Evolutionary conservation across 257 asterid species (phyloP), one percentile per base, ranked within the genome.

Genomic region (Fraxinus cuspidata): DNA sequence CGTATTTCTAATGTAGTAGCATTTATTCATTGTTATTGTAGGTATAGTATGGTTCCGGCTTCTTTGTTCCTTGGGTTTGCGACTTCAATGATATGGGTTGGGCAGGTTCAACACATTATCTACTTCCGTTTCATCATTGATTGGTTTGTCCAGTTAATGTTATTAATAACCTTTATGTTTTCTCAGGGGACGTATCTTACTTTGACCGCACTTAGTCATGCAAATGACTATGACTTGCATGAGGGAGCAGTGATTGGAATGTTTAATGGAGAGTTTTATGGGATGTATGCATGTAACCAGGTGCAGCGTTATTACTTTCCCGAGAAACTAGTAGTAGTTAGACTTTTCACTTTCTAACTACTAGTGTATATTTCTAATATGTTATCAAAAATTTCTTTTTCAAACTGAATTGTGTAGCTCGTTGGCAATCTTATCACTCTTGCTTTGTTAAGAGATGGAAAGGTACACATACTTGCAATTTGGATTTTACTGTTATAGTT

Each of bases 41-140:
- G 98, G 99, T 96, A 89, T 81, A 87, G 97, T 18, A 92, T 96
- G 97, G 92, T 96, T 83, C 97, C 97, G 37, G 81, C 98, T 84
- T 96, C 98, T 23, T 28, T 93, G 78, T 93, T 92, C 87, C 88
- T 96, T 79, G 99, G 99, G 35, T 96, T 96, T 82, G 88, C 97
- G 1, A 90, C 98, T 69, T 91, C 98, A 28, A 89, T 96, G 79
- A 92, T 93, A 84, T 96, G 99, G 98, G 99, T 96, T 89, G 97
- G 89, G 28, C 90, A 96, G 99, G 99, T 92, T 56, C 63, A 77
- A 25, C 73, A 16, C 34, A 53, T 83, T 73, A 16, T 25, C 35
- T 63, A 63, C 37, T 16, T 37, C 47, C 27, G 23, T 18, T 29
- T 56, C 40, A 31, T 56, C n/a, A n/a, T 69, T 65, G 1, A 63